Base-by-base conservation (phyloP, 768 basidiomycete species). In the Chalciporus piperatus region DNA sequence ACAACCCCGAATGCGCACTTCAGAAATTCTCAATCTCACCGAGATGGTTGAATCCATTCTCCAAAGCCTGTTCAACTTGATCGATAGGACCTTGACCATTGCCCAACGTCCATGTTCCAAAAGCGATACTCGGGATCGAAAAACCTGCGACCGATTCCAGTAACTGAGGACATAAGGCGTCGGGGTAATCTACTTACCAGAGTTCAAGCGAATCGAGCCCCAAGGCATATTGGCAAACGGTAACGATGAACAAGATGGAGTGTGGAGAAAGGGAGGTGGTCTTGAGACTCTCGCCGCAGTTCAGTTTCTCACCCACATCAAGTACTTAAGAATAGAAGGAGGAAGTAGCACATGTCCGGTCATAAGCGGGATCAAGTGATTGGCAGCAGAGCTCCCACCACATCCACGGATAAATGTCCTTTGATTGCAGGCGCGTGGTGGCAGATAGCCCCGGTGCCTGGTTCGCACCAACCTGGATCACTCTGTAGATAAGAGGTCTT, bases 101-200 rank as follows among this genome's bases (percentile, higher is more conserved):
- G 1, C 82, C 82, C n/a, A 82, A 56, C 38, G 72, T 80, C 80
- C 83, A 85, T 3, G 85, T 85, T 27, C 84, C 85, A 59, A 82
- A 84, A 55, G 76, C 84, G 41, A 87, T 74, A 52, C 74, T 66
- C 14, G 78, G 72, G 63, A 70, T 74, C 23, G 52, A 59, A 45
- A 73, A 66, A 6, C 81, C 80, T 83, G n/a, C n/a, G 48, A 40
- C 16, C 16, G 3, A 22, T 23, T 46, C 25, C 32, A 30, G 23
- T 16, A 52, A 48, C 30, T 10, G 11, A 25, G 10, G n/a, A 42
- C 20, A 45, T 25, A 23, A 8, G 17, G 32, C 17, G 22, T 22
- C 39, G 8, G 13, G 22, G 20, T 2, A 8, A 28, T 43, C 28
- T 32, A 52, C 74, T 50, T 47, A 80, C 84, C 83, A 56, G 84